phyloP scores from a whole-genome alignment of 208 protist species.

The Trypanosoma scelopori region DNA sequence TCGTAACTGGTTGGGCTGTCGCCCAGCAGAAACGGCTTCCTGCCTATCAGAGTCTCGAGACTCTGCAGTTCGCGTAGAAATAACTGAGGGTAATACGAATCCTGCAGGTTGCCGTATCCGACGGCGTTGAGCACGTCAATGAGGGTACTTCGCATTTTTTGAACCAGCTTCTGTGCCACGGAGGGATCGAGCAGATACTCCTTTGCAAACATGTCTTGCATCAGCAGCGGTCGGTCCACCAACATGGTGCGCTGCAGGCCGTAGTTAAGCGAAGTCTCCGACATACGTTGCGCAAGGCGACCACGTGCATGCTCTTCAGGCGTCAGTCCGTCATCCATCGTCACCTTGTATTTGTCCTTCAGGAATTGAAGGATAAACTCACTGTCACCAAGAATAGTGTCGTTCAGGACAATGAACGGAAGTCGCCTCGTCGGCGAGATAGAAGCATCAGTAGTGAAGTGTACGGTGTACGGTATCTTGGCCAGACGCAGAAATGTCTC shows the following conservation, averaged over 20 bases:
- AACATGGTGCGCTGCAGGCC: conserved; percentile 60
- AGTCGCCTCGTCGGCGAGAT: conserved; percentile 55
- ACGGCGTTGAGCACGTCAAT: conserved; percentile 55
- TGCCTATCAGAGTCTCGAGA: conserved; percentile 46
- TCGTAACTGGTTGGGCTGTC: conserved; percentile 60
- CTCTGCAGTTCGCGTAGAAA: conserved; percentile 65
- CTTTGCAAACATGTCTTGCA: conserved; percentile 58
- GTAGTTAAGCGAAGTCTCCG: conserved; percentile 68
- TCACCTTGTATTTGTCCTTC: conserved; percentile 41
- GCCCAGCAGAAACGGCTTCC: conserved; percentile 50
- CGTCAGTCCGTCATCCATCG: conserved; percentile 52
- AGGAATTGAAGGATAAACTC: conserved; percentile 70
- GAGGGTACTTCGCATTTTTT: conserved; percentile 45
- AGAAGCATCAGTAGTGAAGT: conserved; percentile 65
- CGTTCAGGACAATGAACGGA: conserved; percentile 67
- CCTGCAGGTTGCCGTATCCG: conserved; percentile 46
- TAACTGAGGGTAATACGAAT: conserved; percentile 53
- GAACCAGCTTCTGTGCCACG: conserved; percentile 45
- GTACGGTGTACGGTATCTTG: conserved; percentile 65
- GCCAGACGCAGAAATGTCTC: conserved; percentile 72
- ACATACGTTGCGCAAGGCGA: conserved; percentile 49
- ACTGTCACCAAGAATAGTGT: conserved; percentile 46
- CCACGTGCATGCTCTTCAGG: conserved; percentile 51
- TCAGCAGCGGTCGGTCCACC: conserved; percentile 51
- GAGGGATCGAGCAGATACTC: conserved; percentile 47